Conservation (phyloP, 495 filamentous ascomycete species). For the Tetracladium marchalianum region DNA sequence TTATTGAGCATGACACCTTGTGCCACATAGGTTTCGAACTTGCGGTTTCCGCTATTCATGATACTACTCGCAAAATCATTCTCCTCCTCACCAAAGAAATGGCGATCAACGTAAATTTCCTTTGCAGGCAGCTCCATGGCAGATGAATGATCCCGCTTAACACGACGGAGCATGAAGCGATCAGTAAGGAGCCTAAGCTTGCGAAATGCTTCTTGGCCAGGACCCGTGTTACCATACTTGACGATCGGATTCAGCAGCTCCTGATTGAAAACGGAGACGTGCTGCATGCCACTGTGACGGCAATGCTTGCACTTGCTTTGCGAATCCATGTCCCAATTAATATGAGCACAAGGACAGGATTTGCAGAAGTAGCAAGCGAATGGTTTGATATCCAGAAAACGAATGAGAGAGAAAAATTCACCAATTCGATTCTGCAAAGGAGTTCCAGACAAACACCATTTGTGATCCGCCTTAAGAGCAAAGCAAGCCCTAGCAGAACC, state of each 20-base stretch:
- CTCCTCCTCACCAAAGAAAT: conserved; percentile 93
- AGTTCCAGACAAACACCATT: conserved; percentile 92
- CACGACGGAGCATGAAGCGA: conserved; percentile 85
- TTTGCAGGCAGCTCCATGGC: conserved; percentile 94
- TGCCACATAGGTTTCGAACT: conserved; percentile 92
- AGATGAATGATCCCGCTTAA: conserved; percentile 84
- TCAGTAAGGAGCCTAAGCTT: conserved; percentile 82
- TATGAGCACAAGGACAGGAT: conserved; percentile 61
- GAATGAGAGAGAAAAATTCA: conserved; percentile 89
- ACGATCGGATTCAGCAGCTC: conserved; percentile 80
- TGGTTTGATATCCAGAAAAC: conserved; percentile 77
- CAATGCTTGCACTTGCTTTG: conserved; percentile 60
- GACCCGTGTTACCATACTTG: conserved; percentile 37
- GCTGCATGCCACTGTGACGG: conserved; percentile 59
- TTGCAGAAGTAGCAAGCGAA: conserved; percentile 94
- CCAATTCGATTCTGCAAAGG: conserved; percentile 95
- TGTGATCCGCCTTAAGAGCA: conserved; percentile 73
- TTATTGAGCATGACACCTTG: conserved; percentile 94
- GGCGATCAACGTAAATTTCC: conserved; percentile 80
- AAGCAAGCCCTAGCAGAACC: conserved; percentile 91
- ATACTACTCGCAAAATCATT: conserved; percentile 92
- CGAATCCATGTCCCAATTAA: conserved; percentile 74
- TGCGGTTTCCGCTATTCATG: conserved; percentile 76
- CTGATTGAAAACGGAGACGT: conserved; percentile 93
- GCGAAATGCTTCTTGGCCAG: conserved; percentile 54